phyloP scores from a whole-genome alignment of 2,329 filamentous ascomycete species.

The Polytolypa hystricis region DNA sequence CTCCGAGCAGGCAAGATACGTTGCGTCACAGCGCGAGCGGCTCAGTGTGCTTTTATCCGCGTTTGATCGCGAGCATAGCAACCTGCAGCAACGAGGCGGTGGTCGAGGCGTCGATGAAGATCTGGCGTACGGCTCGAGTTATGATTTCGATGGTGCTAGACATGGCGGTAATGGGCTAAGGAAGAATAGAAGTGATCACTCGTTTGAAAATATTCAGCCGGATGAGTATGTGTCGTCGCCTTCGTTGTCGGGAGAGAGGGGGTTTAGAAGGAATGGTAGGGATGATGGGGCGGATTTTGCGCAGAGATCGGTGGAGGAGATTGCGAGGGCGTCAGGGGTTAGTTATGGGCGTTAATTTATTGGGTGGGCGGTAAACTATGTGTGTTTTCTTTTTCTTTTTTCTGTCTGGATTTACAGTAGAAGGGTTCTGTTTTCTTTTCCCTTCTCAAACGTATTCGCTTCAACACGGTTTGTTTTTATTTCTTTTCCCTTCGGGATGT shows the following conservation, averaged over 20 bases:
- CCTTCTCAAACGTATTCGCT: neutral
- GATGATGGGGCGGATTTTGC: slow-evolving; percentile 3
- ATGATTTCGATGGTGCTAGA: slow-evolving; percentile 17
- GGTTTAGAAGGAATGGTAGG: neutral
- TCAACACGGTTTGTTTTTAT: too few species aligned
- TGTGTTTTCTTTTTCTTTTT: neutral
- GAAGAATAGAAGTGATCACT: slow-evolving; percentile 74
- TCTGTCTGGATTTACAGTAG: neutral
- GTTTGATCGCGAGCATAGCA: slow-evolving; percentile 66
- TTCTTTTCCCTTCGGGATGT: too few species aligned
- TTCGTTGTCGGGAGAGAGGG: neutral
- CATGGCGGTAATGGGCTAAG: slow-evolving; percentile 41
- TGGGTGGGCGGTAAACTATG: neutral
- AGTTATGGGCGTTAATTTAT: slow-evolving; percentile 1
- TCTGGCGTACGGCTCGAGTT: slow-evolving; percentile 29
- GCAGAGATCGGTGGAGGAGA: slow-evolving; percentile 6
- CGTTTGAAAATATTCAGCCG: slow-evolving; percentile 80
- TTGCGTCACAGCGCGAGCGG: slow-evolving; percentile 66
- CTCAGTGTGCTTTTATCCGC: slow-evolving; percentile 64
- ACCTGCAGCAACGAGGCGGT: slow-evolving; percentile 34
- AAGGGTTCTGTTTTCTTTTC: neutral
- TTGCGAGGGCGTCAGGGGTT: slow-evolving; percentile 5
- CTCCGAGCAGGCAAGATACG: slow-evolving; percentile 61
- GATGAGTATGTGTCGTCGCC: slow-evolving; percentile 22
- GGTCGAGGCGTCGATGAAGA: slow-evolving; percentile 22